Evolutionary conservation across 23 red algal species (phyloP).

Genomic region (Gracilaria caudata): DNA sequence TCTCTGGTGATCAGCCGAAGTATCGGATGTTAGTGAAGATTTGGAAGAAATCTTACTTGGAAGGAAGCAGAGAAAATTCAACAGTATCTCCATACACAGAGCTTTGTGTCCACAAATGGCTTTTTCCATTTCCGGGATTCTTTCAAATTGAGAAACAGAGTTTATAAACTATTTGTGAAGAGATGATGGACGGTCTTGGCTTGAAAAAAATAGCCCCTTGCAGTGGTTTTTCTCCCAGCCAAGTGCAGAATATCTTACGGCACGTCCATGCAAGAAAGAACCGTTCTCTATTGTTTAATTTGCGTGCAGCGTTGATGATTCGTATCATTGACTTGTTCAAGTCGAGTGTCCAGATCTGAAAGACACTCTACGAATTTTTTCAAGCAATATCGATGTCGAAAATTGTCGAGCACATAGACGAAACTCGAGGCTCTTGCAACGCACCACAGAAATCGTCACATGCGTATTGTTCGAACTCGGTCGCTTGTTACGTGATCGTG

Average conservation of each 20-base stretch:
- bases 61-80: background rate
- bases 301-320: constrained; percentile 19
- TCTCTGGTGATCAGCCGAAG: constrained; percentile 16
- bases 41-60: constrained; percentile 12
- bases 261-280: constrained; percentile 45
- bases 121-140: constrained; percentile 36
- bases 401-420: background rate
- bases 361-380: background rate
- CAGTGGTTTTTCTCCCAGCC: constrained; percentile 1
- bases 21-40: constrained; percentile 23
- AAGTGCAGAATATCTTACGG: constrained; percentile 30
- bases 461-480: background rate
- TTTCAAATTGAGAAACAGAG: constrained; percentile 43
- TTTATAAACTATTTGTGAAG: constrained; percentile 26
- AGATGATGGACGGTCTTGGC: constrained; percentile 29
- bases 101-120: constrained; percentile 23
- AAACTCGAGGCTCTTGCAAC: background rate
- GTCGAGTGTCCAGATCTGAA: background rate
- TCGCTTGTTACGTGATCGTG: background rate
- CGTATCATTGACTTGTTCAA: background rate
- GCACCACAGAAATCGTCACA: background rate
- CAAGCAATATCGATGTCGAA: background rate
- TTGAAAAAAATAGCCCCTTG: background rate
- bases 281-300: background rate
- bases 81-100: background rate